Evolutionary conservation across 148 eudicot genomes (phyloP).

Genomic region (Chenopodium suecicum): DNA sequence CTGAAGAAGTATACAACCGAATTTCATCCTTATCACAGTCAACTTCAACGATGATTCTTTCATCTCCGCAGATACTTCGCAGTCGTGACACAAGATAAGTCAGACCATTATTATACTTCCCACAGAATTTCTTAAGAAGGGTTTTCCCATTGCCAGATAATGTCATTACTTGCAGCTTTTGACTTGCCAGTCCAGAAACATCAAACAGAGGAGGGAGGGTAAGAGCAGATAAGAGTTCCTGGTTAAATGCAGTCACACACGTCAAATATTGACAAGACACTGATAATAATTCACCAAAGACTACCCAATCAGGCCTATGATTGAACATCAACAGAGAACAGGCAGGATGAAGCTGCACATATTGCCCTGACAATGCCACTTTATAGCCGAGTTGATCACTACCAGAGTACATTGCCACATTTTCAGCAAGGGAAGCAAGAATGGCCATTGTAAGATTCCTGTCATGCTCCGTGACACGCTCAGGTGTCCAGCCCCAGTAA

Average conservation of each 20-base stretch:
- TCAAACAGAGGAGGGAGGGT: slow-evolving; percentile 68
- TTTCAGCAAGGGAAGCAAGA: slow-evolving; percentile 72
- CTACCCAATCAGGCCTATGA: slow-evolving; percentile 81
- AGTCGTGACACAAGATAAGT: slow-evolving; percentile 45
- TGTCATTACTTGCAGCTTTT: slow-evolving; percentile 48
- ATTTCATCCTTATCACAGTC: slow-evolving; percentile 58
- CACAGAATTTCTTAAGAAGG: slow-evolving; percentile 74
- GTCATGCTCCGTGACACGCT: slow-evolving; percentile 47
- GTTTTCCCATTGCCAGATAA: slow-evolving; percentile 60
- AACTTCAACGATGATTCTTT: slow-evolving; percentile 70
- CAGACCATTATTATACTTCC: slow-evolving; percentile 51
- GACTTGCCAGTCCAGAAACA: slow-evolving; percentile 44
- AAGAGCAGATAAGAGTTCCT: slow-evolving; percentile 47
- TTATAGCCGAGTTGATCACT: slow-evolving; percentile 83
- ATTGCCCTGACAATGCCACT: slow-evolving; percentile 72
- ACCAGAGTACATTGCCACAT: slow-evolving; percentile 85
- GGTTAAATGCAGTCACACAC: slow-evolving; percentile 72
- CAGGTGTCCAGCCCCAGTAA: slow-evolving; percentile 78
- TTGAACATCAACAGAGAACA: slow-evolving; percentile 73
- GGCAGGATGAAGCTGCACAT: slow-evolving; percentile 80
- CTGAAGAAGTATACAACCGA: slow-evolving; percentile 47
- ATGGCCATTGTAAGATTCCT: slow-evolving; percentile 51
- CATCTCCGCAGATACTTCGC: slow-evolving; percentile 47
- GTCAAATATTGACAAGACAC: slow-evolving; percentile 60
- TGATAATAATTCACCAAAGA: slow-evolving; percentile 77